Evolutionary conservation across 306 rosid species (phyloP).

Genomic region (Malus sieversii): DNA sequence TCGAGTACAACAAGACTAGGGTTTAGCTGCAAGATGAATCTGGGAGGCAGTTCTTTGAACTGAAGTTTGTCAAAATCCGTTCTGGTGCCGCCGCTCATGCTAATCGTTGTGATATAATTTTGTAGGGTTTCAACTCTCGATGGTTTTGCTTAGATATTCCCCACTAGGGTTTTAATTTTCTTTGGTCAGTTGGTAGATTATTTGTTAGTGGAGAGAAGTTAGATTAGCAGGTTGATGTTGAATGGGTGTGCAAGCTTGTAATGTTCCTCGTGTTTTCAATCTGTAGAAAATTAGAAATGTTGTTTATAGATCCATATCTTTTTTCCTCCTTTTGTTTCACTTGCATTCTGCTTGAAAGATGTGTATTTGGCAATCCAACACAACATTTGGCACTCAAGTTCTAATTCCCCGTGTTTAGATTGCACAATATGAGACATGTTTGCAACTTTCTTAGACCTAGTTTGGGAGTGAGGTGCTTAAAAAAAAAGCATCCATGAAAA

Average conservation of each 20-base stretch:
- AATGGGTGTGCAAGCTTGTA: background rate
- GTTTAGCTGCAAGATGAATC: background rate
- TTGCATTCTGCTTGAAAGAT: background rate
- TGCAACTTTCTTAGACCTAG: too few species aligned
- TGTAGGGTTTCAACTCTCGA: background rate
- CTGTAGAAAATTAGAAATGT: background rate
- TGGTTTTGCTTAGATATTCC: constrained; percentile 1
- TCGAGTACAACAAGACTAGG: background rate
- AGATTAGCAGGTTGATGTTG: background rate
- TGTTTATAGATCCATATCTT: background rate
- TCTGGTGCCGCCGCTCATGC: background rate
- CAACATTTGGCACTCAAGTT: background rate
- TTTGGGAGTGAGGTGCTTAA: too few species aligned
- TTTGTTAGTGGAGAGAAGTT: background rate
- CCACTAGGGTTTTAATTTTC: background rate
- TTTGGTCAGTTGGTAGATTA: background rate
- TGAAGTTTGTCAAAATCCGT: background rate
- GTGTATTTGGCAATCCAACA: background rate
- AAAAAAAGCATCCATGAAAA: too few species aligned
- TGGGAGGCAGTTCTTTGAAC: background rate
- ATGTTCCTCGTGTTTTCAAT: background rate
- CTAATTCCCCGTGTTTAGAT: background rate
- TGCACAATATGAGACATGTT: too few species aligned
- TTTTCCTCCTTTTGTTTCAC: background rate
- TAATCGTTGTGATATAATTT: background rate